phyloP scores from a whole-genome alignment of 2,329 filamentous ascomycete species.

The Fusarium sp. region DNA sequence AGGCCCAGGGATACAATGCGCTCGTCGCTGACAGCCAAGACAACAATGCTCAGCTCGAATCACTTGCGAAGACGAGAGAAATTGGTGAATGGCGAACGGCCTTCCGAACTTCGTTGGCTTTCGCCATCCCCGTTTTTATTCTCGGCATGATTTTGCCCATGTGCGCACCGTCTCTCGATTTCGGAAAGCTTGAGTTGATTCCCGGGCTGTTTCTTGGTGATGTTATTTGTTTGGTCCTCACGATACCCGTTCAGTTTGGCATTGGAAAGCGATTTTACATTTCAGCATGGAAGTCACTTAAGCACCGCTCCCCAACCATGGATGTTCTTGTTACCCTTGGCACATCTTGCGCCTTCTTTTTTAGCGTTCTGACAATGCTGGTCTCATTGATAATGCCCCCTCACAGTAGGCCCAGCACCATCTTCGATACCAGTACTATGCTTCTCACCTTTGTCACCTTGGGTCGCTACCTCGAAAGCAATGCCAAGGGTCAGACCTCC shows the following conservation, averaged over 20 bases:
- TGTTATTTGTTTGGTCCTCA: slow-evolving; percentile 82
- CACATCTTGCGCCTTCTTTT: slow-evolving; percentile 95
- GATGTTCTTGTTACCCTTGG: slow-evolving; percentile 95
- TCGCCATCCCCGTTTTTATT: slow-evolving; percentile 90
- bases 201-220: slow-evolving; percentile 90
- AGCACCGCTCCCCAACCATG: slow-evolving; percentile 94
- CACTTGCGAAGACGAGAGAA: slow-evolving; percentile 93
- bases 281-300: slow-evolving; percentile 92
- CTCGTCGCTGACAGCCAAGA: slow-evolving; percentile 91
- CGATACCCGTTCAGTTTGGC: slow-evolving; percentile 94
- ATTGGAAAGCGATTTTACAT: slow-evolving; percentile 94
- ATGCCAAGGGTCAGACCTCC: slow-evolving; percentile 95
- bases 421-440: slow-evolving; percentile 99
- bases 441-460: slow-evolving; percentile 95
- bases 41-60: slow-evolving; percentile 96
- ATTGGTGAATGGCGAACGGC: slow-evolving; percentile 92
- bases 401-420: slow-evolving; percentile 83
- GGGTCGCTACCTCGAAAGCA: slow-evolving; percentile 91
- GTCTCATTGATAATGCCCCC: slow-evolving; percentile 81
- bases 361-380: slow-evolving; percentile 87
- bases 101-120: slow-evolving; percentile 80
- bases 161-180: slow-evolving; percentile 79
- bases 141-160: slow-evolving; percentile 96
- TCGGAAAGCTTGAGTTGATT: slow-evolving; percentile 74
- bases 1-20: slow-evolving; percentile 87